Evolutionary conservation across 768 basidiomycete genomes (phyloP).

Genomic region (Kwoniella dendrophila): DNA sequence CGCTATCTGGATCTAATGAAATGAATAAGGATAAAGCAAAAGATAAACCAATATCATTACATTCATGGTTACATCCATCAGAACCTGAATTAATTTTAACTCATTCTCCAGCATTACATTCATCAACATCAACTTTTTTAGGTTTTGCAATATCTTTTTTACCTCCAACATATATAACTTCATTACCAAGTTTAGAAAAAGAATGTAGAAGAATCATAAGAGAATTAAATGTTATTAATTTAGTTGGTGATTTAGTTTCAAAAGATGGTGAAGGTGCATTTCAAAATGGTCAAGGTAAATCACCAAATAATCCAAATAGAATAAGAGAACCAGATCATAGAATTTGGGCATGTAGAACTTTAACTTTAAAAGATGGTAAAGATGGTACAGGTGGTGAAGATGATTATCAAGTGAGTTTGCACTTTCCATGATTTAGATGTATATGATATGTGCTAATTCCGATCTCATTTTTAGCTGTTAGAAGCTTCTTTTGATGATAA

Average conservation of each 20-base stretch:
- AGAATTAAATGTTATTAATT: constrained; percentile 38
- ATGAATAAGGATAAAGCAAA: no score
- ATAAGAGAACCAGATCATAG: constrained; percentile 53
- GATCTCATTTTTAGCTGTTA: constrained; percentile 24
- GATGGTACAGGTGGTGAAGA: constrained; percentile 49
- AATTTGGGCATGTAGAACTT: constrained; percentile 46
- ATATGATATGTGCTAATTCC: neutral
- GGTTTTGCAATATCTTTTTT: constrained; percentile 37
- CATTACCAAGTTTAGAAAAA: constrained; percentile 34
- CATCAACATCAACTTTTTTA: constrained; percentile 46
- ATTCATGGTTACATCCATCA: constrained; percentile 47
- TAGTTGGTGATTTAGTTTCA: constrained; percentile 29
- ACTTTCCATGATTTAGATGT: neutral
- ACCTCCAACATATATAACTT: constrained; percentile 29
- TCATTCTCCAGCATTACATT: constrained; percentile 44
- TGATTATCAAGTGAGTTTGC: constrained; percentile 46
- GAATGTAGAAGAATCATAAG: constrained; percentile 37
- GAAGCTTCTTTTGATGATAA: constrained; percentile 47
- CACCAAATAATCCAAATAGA: constrained; percentile 31
- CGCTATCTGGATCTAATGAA: neutral
- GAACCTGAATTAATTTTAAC: constrained; percentile 25
- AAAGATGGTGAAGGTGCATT: constrained; percentile 41
- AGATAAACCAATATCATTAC: constrained; percentile 26
- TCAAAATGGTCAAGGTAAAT: constrained; percentile 36
- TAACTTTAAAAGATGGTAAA: constrained; percentile 41